Base-by-base conservation (phyloP, 257 asterid species). In the Salvia miltiorrhiza region DNA sequence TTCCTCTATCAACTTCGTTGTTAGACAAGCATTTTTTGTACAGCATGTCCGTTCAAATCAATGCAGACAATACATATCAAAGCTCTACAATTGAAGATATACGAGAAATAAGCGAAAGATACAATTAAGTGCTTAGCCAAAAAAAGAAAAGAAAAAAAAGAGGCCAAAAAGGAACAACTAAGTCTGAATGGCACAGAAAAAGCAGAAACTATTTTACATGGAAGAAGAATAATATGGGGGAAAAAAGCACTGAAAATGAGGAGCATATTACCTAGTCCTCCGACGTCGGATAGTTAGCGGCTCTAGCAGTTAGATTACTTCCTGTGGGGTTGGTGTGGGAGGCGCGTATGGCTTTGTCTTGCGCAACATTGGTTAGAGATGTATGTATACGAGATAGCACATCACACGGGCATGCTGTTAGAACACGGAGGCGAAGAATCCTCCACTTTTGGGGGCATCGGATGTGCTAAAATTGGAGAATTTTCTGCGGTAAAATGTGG, bases 271-370 rank as follows among this genome's bases (percentile, higher is more conserved):
- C 49, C n/a, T n/a, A 20, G 65, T 30, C 67, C 21, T 65, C 62
- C 32, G 73, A 69, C 59, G 73, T 71, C 49, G 44, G 44, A 50
- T 21, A 21, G 82, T 76, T 80, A 74, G 84, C 17, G 53, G 79
- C 72, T 71, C 81, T 78, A 77, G 47, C 68, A 35, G 86, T 81
- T 78, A 81, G 84, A 78, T 78, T 57, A 77, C 74, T 63, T 69
- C 72, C 76, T 63, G 81, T 66, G 47, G 39, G 47, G 39, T 67
- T 39, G 69, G 50, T 67, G 23, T 69, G 62, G 32, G 77, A 54
- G 71, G 81, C 39, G 60, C 20, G 72, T 73, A 70, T 40, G n/a
- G 60, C 76, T 60, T 56, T 58, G 66, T 24, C 69, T 71, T 72
- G 57, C 70, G 44, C 82, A 60, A 62, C 69, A 72, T 50, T 65